Base-by-base conservation (phyloP, 169 alveolate species). In the Theileria orientalis region DNA sequence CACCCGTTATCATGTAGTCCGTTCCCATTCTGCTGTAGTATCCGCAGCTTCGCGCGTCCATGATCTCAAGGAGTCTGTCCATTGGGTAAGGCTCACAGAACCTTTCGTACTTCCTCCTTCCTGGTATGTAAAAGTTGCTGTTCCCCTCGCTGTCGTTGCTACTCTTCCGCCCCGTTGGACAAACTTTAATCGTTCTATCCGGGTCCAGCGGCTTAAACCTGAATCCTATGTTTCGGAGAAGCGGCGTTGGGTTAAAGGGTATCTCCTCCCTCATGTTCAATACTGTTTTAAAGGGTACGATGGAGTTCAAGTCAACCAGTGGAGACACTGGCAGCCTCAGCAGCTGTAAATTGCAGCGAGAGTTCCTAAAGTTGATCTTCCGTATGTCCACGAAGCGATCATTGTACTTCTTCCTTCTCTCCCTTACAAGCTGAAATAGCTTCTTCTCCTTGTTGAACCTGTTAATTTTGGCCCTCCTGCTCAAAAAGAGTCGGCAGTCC, bases 271-370 rank as follows among this genome's bases (percentile, higher is more conserved):
- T 70, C 83, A 80, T 72, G 27, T 63, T 32, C n/a, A 70, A 75
- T 33, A 88, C 85, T 29, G 90, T 88, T 73, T 88, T 88, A 52
- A 78, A 88, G 35, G 93, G 93, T 44, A 86, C 84, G 35, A 88
- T 64, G 27, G 84, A 74, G 59, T 71, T 71, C 29, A 88, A 61
- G 49, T 88, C 83, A 3, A 86, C 78, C 76, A 82, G 56, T 19
- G 93, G 93, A 33, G 90, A 76, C 3, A 72, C 93, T 11, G 93
- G 93, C 40, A 84, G 83, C 29, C 85, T 68, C 83, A 86, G 71
- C 47, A 84, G 83, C 67, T 67, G 72, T n/a, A 71, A 67, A 68
- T 84, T 82, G 69, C 90, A 82, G 64, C 84, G 79, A 70, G 83
- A 90, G 59, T 88, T 88, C 66, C 85, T 57, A 64, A 88, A 82